phyloP scores from a whole-genome alignment of 306 rosid genomes.

The Styphnolobium japonicum region DNA sequence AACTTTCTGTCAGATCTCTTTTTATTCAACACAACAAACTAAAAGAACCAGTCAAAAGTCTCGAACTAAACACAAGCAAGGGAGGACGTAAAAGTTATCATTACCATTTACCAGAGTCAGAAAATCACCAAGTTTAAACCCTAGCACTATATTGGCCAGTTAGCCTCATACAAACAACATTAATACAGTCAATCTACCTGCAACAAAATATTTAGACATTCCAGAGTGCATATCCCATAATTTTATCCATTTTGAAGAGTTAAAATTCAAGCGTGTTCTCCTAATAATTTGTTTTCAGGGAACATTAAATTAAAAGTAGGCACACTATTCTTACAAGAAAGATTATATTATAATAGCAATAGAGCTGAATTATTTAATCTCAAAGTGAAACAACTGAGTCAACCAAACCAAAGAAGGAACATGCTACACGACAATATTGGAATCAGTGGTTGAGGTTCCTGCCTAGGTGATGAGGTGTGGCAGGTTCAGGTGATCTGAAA shows the following conservation, averaged over 20 bases:
- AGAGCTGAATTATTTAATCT: conserved; percentile 5
- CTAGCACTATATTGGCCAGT: neutral
- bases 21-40: neutral
- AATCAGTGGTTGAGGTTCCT: too few relatives aligned
- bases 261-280: neutral
- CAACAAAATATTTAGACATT: conserved; percentile 1
- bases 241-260: conserved; percentile 6
- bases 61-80: neutral
- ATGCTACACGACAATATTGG: too few relatives aligned
- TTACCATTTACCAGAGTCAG: neutral
- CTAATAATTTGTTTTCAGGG: neutral
- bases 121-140: neutral
- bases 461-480: too few relatives aligned
- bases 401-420: neutral
- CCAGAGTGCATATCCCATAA: neutral
- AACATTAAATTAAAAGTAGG: neutral
- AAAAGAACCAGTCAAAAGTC: neutral
- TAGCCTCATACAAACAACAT: neutral
- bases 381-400: neutral
- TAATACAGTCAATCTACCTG: neutral
- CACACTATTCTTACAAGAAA: neutral
- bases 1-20: neutral
- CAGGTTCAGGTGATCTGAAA: too few relatives aligned
- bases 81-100: neutral
- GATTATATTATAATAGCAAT: neutral